Base-by-base conservation (phyloP, 805 yeast species). In the Suhomyces prunicola region DNA sequence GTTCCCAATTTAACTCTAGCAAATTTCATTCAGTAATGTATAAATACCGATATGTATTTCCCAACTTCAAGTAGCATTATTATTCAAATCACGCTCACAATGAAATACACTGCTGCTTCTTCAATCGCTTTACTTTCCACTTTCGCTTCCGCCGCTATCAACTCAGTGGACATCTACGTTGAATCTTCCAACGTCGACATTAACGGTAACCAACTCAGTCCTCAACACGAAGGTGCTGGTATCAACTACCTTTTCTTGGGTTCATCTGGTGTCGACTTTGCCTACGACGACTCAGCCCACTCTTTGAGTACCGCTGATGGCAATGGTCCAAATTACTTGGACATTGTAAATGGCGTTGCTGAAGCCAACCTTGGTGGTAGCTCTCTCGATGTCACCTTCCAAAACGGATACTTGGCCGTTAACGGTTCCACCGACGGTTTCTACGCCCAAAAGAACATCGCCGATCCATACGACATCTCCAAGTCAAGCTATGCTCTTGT, bases 221-320 rank as follows among this genome's bases (percentile, higher is more conserved):
- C 55, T n/a, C 44, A 23, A 9, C 81, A 76, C 57, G 77, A 72
- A 60, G 81, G 81, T 58, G 81, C 81, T 50, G 81, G 73, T 51
- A 61, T 74, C 54, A 64, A 69, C 65, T 78, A 76, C 62, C 58
- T 72, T 35, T 69, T 71, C 64, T 54, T 71, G 44, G 67, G 67
- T 22, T 51, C 50, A 23, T 59, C 67, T 40, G 31, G 26, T 24
- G 59, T 55, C 27, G 53, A 54, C 12, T 57, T 66, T 26, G 48
- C 56, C 47, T 70, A 65, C 56, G 62, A 63, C 40, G 57, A 54
- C 23, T 42, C 39, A 2, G 26, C 47, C 19, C 23, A 31, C 13
- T 12, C 12, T n/a, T 35, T 53, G 26, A 33, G 5, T 2, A 41
- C 51, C 27, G 29, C 15, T 23, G 31, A 42, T 9, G 31, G 29